Conservation (phyloP, 768 basidiomycete genomes). For the Phlebiopsis gigantea region DNA sequence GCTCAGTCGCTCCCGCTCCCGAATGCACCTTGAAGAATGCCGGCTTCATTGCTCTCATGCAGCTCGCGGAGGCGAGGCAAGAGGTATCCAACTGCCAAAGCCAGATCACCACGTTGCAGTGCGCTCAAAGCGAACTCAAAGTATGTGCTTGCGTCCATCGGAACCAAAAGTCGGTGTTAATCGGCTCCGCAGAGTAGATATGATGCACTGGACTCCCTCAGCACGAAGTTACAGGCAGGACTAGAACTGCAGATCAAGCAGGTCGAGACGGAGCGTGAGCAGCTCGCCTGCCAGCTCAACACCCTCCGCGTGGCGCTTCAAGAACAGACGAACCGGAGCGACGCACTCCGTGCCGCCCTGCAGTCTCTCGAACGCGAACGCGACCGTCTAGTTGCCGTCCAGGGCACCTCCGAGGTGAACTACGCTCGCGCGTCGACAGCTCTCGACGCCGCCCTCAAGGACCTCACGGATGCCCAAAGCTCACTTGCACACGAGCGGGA, state of each 20-base stretch:
- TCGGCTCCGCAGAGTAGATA: not conserved
- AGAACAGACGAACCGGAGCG: not conserved
- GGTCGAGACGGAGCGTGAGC: not conserved
- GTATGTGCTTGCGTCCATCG: not conserved
- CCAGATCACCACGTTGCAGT: not conserved
- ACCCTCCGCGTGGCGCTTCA: not conserved
- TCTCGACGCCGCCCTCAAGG: not conserved
- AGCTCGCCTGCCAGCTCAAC: not conserved
- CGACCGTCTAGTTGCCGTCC: constrained; percentile 4
- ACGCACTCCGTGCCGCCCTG: not conserved
- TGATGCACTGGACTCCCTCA: not conserved
- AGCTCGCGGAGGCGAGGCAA: constrained; percentile 8
- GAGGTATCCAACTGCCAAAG: not conserved
- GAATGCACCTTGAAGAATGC: not conserved
- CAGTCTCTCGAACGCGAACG: constrained; percentile 1
- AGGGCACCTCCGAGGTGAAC: not conserved
- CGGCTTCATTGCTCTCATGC: constrained; percentile 8
- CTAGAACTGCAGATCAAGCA: not conserved
- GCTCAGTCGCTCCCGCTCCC: not conserved
- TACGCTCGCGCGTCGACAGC: not conserved
- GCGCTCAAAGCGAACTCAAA: not conserved
- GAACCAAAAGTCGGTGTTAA: not conserved
- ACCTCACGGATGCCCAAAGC: not conserved
- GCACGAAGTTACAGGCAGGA: not conserved
- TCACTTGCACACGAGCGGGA: not conserved